phyloP scores from a whole-genome alignment of 2,329 filamentous ascomycete species.

The Cyanodermella asteris region DNA sequence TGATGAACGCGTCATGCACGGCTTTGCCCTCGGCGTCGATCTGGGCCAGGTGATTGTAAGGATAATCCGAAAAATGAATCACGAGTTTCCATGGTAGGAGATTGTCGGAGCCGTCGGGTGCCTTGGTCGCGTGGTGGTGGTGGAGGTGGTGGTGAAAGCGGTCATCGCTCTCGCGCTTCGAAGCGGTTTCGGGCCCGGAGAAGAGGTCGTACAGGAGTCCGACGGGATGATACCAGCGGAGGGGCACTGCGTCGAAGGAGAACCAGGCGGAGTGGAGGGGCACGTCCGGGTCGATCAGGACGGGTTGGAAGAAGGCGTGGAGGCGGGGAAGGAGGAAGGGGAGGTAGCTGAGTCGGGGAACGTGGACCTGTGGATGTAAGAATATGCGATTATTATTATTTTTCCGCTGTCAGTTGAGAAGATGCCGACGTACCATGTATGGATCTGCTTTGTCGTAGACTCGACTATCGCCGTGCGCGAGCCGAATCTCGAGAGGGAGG shows the following conservation, averaged over 20 bases:
- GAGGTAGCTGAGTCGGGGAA: slow-evolving; percentile 45
- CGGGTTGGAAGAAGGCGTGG: slow-evolving; percentile 37
- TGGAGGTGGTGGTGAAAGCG: slow-evolving; percentile 11
- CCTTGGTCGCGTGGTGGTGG: slow-evolving; percentile 4
- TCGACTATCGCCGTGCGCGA: slow-evolving; percentile 37
- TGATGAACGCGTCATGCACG: slow-evolving; percentile 44
- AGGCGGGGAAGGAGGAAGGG: slow-evolving; percentile 41
- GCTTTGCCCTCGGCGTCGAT: slow-evolving; percentile 32
- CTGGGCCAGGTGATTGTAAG: slow-evolving; percentile 33
- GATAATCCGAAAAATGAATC: slow-evolving; percentile 38
- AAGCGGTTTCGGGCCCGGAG: slow-evolving; percentile 28
- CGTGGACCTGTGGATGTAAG: slow-evolving; percentile 28
- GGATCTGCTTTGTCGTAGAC: slow-evolving; percentile 37
- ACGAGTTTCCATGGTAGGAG: slow-evolving; percentile 40
- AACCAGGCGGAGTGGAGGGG: slow-evolving; percentile 36
- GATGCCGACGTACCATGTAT: slow-evolving; percentile 27
- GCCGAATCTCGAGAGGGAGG: slow-evolving; percentile 36
- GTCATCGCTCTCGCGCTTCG: slow-evolving; percentile 9
- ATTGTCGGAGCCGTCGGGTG: slow-evolving; percentile 8
- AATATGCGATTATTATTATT: slow-evolving; percentile 2
- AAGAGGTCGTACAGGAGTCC: slow-evolving; percentile 51
- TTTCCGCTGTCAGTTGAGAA: slow-evolving; percentile 2
- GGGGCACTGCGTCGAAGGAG: slow-evolving; percentile 42
- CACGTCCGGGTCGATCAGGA: slow-evolving; percentile 34
- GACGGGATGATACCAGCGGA: slow-evolving; percentile 52